Evolutionary conservation across 2,329 filamentous ascomycete genomes (phyloP), one percentile per base, ranked within the genome.

Genomic region (Penicillium psychrosexuale): DNA sequence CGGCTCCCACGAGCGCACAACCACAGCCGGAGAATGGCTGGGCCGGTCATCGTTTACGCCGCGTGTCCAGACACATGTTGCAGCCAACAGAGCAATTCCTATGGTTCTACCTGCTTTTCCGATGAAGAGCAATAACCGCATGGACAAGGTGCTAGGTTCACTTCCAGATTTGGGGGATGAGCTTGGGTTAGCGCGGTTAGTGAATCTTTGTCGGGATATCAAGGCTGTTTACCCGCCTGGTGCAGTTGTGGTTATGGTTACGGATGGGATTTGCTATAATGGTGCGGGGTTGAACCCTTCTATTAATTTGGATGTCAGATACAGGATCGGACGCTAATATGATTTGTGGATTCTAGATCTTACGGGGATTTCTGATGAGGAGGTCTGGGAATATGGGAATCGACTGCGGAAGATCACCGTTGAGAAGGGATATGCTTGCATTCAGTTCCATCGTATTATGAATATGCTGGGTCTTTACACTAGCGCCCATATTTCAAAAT

Each of bases 341-440:
- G 12, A 17, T 24, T 11, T 3, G 15, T n/a, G 13, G 5, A 27
- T 27, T n/a, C 11, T 34, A 55, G 52, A 55, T 51, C 47, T 55
- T 6, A 55, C 52, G 4, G 52, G 52, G 8, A 55, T 39, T 7
- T 50, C 52, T 9, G 52, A 55, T 34, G 52, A 51, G 19, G 52
- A 55, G 31, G 52, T 55, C 34, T 55, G 52, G 52, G 52, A 55
- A 19, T 55, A 55, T 45, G 52, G 52, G 19, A 55, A 51, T 45
- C 52, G 34, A 55, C 39, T 55, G n/a, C 52, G 52, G 12, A 51
- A 51, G n/a, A 51, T 55, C 8, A 28, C 47, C 13, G 34, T 27
- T 31, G 47, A 40, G 8, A 55, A 45, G 19, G 47, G 52, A 51
- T 55, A 51, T 38, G 52, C 47, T 13, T 55, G 52, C 39, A 51